These are phyloP conservation scores for Fragaria vesca DNA, from an alignment of 306 rosid genomes.

Conservation along the genomic window DNA sequence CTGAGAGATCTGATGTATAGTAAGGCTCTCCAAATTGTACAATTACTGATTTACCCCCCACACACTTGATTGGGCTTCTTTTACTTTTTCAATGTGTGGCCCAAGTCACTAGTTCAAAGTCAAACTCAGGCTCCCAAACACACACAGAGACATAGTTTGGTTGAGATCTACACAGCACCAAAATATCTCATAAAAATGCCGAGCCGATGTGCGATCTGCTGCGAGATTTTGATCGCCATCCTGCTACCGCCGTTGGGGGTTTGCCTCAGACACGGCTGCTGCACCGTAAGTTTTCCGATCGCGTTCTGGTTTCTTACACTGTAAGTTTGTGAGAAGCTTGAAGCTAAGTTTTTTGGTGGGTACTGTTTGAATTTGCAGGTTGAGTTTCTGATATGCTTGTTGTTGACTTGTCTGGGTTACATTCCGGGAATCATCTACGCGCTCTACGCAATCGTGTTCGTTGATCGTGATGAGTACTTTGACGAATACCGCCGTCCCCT, in stretches of 20 bases:
- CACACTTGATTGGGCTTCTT: too few species aligned
- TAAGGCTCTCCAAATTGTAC: too few species aligned
- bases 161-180: slow-evolving; percentile 3
- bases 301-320: neutral
- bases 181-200: slow-evolving; percentile 39
- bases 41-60: too few species aligned
- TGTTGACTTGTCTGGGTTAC: slow-evolving; percentile 79
- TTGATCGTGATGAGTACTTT: slow-evolving; percentile 88
- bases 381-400: slow-evolving; percentile 82
- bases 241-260: slow-evolving; percentile 78
- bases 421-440: slow-evolving; percentile 94
- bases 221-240: slow-evolving; percentile 64
- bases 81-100: neutral
- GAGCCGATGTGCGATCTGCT: slow-evolving; percentile 54
- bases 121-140: neutral
- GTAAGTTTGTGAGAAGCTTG: neutral
- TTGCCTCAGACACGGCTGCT: slow-evolving; percentile 81
- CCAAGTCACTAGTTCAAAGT: neutral
- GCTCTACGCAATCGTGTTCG: slow-evolving; percentile 66
- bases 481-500: slow-evolving; percentile 88
- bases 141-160: neutral
- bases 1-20: too few species aligned
- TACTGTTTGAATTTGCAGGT: slow-evolving; percentile 33
- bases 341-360: neutral
- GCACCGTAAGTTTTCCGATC: slow-evolving; percentile 48